Base-by-base conservation (phyloP, 176 grass and related monocot genomes). In the Alopecurus myosuroides region DNA sequence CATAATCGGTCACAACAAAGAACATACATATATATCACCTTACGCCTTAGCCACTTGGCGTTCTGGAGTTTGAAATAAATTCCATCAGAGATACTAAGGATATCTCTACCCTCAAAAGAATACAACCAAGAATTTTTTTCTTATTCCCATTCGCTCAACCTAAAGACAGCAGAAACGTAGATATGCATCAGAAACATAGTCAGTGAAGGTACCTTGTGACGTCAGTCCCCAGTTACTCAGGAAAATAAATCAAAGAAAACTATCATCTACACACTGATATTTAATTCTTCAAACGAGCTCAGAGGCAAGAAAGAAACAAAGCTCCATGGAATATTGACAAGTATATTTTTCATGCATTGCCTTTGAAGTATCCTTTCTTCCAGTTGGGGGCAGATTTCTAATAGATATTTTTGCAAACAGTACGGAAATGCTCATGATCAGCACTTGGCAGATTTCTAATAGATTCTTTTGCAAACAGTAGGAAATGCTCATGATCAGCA, bases 261-360 rank as follows among this genome's bases (percentile, higher is more conserved):
- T 56, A 63, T 14, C 22, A 45, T 42, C 70, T 34, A 41, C 36
- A 22, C 74, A 63, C 26, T 44, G 36, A 44, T 74, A 77, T 55
- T 77, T 79, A 33, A 77, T 37, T 57, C 13, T 76, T 84, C 52
- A 45, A 19, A 29, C 26, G 45, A 84, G 36, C 58, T 85, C 34
- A 42, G 22, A 41, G 30, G n/a, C 37, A 82, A 81, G 3, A 70
- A 74, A 88, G 44, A 82, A 85, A 40, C 9, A 46, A 85, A 31
- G 22, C 64, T 84, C 31, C 26, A 82, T 20, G 78, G 37, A 86
- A 60, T 64, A 70, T 22, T 85, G 45, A 37, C 56, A 80, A 84
- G 15, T 67, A 64, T 40, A 78, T 67, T 87, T 88, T 81, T 53
- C 71, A 70, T 85, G 77, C 11, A 80, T 81, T 85, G 87, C 71